Evolutionary conservation across 257 asterid genomes (phyloP).

Genomic region (Coffea eugenioides): DNA sequence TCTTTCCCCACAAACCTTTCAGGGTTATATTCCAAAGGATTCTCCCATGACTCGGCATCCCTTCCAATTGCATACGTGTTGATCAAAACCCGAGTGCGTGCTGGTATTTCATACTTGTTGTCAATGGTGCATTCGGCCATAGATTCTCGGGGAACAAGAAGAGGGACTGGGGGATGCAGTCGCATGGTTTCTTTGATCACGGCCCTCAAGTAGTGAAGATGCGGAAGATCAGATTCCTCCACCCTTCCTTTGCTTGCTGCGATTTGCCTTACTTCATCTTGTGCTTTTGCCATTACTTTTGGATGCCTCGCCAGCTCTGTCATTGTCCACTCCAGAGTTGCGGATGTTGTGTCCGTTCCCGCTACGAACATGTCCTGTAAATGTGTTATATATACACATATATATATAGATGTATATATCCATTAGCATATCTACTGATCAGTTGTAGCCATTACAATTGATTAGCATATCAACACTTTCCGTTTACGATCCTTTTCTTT

Average conservation of each 20-base stretch:
- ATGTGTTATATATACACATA: neutral
- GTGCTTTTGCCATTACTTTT: slow-evolving; percentile 24
- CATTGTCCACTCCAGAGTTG: slow-evolving; percentile 40
- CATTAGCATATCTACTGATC: too few relatives aligned
- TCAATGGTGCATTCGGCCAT: slow-evolving; percentile 27
- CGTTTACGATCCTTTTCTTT: too few relatives aligned
- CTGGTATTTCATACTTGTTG: slow-evolving; percentile 25
- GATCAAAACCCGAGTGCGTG: slow-evolving; percentile 27
- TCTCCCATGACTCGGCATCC: slow-evolving; percentile 25
- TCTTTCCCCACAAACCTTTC: slow-evolving; percentile 24
- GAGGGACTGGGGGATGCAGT: slow-evolving; percentile 36
- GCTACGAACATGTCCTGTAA: slow-evolving; percentile 39
- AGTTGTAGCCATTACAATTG: too few relatives aligned
- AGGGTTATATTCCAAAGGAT: slow-evolving; percentile 28
- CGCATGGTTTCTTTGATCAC: slow-evolving; percentile 38
- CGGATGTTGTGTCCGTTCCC: slow-evolving; percentile 40
- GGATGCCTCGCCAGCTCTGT: slow-evolving; percentile 36
- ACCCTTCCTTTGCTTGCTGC: slow-evolving; percentile 23
- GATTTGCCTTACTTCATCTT: slow-evolving; percentile 31
- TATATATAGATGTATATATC: too few relatives aligned
- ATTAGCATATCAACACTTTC: too few relatives aligned
- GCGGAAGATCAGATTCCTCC: slow-evolving; percentile 32
- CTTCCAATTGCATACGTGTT: slow-evolving; percentile 38
- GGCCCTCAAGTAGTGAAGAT: slow-evolving; percentile 28
- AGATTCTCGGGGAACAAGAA: slow-evolving; percentile 39